Evolutionary conservation across 2,329 filamentous ascomycete genomes (phyloP), one percentile per base, ranked within the genome.

Genomic region (Juglanconis juglandina): DNA sequence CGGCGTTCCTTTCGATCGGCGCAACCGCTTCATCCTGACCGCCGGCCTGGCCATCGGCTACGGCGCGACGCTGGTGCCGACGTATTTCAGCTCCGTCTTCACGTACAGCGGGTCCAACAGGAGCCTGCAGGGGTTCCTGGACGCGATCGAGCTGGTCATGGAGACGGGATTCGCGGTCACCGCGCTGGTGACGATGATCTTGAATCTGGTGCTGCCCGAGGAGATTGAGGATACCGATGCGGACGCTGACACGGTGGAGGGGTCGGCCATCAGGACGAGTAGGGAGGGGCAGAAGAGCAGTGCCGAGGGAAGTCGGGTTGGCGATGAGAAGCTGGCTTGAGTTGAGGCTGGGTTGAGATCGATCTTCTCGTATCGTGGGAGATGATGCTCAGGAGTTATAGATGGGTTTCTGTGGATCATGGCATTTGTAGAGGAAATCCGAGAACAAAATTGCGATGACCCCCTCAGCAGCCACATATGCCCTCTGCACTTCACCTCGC

Each of bases 1-100:
- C 17, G 83, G 82, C 41, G 84, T 90, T 2, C 81, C 85, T 0
- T 93, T 94, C 71, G 92, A 84, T n/a, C 84, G 91, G 42, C 86
- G 91, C 55, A 93, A 90, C 68, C 83, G 91, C 32, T 95, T 95
- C 76, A 90, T 95, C 68, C 80, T 95, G 10, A 92, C 91, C 0
- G 88, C 89, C 0, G 85, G 87, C 0, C 77, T 95, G 37, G 81
- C 89, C 0, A 76, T 94, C 34, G 91, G 91, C 37, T 90, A 90
- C 65, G 86, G 87, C 59, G 87, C 87, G 9, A 89, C 86, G 0
- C 75, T 90, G 0, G 82, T 89, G 2, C 84, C 85, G 0, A 82
- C 74, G 35, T 92, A 90, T 79, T 92, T 91, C 69, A 72, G 76
- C 62, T 80, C 83, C 63, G 84, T 95, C 56, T 92, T 95, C 71